Base-by-base conservation (phyloP, 768 basidiomycete species). In the Tricholoma furcatifolium region DNA sequence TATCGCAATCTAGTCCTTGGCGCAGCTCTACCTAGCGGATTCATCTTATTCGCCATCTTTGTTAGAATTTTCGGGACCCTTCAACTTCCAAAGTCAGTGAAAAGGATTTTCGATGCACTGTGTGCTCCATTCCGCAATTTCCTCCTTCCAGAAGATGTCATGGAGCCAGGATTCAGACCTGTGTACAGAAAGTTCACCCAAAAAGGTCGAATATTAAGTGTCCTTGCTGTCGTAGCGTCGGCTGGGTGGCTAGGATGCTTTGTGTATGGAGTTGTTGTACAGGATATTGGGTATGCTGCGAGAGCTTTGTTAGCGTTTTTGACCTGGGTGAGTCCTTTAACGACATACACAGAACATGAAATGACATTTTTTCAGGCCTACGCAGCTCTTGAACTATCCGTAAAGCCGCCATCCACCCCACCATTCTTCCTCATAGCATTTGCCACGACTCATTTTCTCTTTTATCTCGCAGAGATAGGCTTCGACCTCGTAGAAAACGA, bases 351-450 rank as follows among this genome's bases (percentile, higher is more conserved):
- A 30, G 14, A 42, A 31, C 18, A 18, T 10, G 23, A 42, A 32
- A 56, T 34, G 39, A 36, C 40, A 45, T 35, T 32, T 9, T 50
- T 31, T 18, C 52, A 84, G 83, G 62, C 60, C 36, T 83, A 80
- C 60, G 74, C 75, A 24, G 62, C 72, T 24, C 56, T 78, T 46
- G 65, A 70, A 46, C 59, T 74, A 53, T 47, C 70, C 24, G 53
- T 73, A 21, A 76, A 65, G 55, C 75, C 78, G 2, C 76, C 76
- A 1, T 58, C 60, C 50, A 83, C 82, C 1, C 73, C 80, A 4
- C 83, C 84, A n/a, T 83, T 79, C 62, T 60, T 79, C 17, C 70
- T 77, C 9, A 66, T 81, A 24, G 51, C 69, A 6, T 75, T 80
- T 57, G 76, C 75, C 21, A 61, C 68, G 24, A 58, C 67, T n/a